Evolutionary conservation across 768 basidiomycete species (phyloP).

Genomic region (Daedalea quercina): DNA sequence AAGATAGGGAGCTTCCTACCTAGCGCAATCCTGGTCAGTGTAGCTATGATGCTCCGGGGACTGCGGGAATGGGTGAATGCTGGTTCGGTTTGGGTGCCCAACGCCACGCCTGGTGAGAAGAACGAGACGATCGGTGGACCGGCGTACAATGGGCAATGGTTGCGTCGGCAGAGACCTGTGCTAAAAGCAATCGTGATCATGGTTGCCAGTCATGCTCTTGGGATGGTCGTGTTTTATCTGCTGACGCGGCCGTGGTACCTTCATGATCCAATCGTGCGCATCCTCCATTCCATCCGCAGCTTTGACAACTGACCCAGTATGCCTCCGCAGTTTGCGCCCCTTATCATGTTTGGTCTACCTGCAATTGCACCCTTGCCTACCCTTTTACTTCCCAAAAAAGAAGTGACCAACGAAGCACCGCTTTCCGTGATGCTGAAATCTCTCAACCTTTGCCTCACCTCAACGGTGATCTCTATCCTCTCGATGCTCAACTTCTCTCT

Average conservation of each 20-base stretch:
- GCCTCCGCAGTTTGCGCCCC: neutral
- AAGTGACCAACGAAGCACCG: neutral
- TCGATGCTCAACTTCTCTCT: conserved; percentile 93
- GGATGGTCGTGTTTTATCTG: conserved; percentile 42
- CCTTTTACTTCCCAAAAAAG: neutral
- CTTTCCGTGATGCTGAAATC: conserved; percentile 53
- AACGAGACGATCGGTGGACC: neutral
- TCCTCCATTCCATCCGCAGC: neutral
- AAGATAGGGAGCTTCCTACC: conserved; percentile 92
- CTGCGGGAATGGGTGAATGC: conserved; percentile 65
- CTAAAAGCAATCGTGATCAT: conserved; percentile 47
- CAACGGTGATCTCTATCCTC: conserved; percentile 78
- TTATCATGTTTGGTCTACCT: neutral
- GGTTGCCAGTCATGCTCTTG: conserved; percentile 48
- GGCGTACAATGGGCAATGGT: conserved; percentile 27
- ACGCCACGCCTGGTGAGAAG: conserved; percentile 1
- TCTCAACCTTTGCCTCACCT: conserved; percentile 76
- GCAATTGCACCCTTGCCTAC: neutral
- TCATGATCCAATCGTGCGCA: conserved; percentile 33
- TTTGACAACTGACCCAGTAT: neutral
- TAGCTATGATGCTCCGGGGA: conserved; percentile 82
- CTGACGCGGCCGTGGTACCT: conserved; percentile 42
- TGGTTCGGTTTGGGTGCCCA: conserved; percentile 38
- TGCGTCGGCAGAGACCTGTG: conserved; percentile 45
- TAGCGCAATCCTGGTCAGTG: conserved; percentile 75